Evolutionary conservation across 306 rosid genomes (phyloP).

Genomic region (Inga laurina): DNA sequence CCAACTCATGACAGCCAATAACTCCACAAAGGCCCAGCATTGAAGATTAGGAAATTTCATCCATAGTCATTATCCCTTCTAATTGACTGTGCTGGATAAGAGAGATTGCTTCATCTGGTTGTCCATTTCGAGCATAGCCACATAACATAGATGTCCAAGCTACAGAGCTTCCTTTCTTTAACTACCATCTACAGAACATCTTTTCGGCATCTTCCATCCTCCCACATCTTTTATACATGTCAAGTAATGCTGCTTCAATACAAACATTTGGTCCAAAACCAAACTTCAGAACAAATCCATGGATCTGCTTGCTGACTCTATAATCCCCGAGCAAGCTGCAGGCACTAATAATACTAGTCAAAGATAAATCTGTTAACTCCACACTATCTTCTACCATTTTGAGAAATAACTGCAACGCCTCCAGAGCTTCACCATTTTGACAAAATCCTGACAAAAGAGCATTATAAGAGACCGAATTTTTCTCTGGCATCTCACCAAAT

Average conservation of each 20-base stretch:
- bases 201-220: conserved; percentile 69
- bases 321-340: conserved; percentile 63
- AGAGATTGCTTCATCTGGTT: conserved; percentile 60
- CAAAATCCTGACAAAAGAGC: conserved; percentile 78
- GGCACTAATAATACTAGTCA: conserved; percentile 63
- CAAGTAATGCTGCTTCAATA: conserved; percentile 72
- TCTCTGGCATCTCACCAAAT: conserved; percentile 71
- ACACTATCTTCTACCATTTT: conserved; percentile 55
- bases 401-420: conserved; percentile 57
- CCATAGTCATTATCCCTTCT: conserved; percentile 64
- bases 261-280: conserved; percentile 62
- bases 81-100: conserved; percentile 52
- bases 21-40: conserved; percentile 71
- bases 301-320: conserved; percentile 62
- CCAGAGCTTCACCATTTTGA: conserved; percentile 57
- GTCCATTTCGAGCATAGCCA: conserved; percentile 75
- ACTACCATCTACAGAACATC: conserved; percentile 59
- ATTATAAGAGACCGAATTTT: conserved; percentile 57
- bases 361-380: conserved; percentile 67
- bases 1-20: conserved; percentile 72
- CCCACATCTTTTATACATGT: conserved; percentile 78
- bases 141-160: conserved; percentile 76
- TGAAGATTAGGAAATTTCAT: conserved; percentile 65
- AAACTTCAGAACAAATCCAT: conserved; percentile 68
- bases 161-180: conserved; percentile 46